Evolutionary conservation across 78 protist species (phyloP).

Genomic region (Emiliania huxleyi): DNA sequence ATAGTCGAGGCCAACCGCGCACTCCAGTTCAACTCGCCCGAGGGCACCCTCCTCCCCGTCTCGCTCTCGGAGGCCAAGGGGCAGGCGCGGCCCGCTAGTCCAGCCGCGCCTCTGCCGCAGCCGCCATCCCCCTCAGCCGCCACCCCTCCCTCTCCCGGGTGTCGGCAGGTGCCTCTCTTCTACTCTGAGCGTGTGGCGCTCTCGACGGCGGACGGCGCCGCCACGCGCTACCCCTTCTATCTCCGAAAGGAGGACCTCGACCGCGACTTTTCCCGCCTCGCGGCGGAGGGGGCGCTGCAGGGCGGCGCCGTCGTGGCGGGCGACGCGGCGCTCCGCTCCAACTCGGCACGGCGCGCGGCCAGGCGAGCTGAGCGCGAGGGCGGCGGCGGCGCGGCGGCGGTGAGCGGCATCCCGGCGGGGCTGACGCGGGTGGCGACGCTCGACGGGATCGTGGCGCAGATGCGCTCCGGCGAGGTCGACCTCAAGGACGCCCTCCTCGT

Average conservation of each 20-base stretch:
- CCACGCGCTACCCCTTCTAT: not conserved
- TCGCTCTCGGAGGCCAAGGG: not conserved
- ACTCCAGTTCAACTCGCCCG: not conserved
- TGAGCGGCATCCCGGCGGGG: not conserved
- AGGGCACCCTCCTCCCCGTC: not conserved
- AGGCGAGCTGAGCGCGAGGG: not conserved
- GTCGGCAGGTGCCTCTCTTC: constrained; percentile 4
- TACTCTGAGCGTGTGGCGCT: not conserved
- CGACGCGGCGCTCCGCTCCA: not conserved
- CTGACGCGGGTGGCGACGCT: not conserved
- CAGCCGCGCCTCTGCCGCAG: too few species aligned
- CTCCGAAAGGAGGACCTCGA: constrained; percentile 2
- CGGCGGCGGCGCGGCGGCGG: not conserved
- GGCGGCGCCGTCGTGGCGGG: not conserved
- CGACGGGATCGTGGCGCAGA: not conserved
- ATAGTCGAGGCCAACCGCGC: not conserved
- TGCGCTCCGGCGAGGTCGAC: not conserved
- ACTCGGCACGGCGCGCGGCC: not conserved
- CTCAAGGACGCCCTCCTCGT: not conserved
- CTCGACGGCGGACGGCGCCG: not conserved
- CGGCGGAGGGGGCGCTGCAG: not conserved
- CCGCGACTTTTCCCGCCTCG: not conserved
- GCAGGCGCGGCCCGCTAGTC: too few species aligned
- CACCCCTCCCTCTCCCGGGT: too few species aligned
- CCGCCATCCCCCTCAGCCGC: too few species aligned